Evolutionary conservation across 495 filamentous ascomycete species (phyloP), one percentile per base, ranked within the genome.

Genomic region (Aspergillus carlsbadensis): DNA sequence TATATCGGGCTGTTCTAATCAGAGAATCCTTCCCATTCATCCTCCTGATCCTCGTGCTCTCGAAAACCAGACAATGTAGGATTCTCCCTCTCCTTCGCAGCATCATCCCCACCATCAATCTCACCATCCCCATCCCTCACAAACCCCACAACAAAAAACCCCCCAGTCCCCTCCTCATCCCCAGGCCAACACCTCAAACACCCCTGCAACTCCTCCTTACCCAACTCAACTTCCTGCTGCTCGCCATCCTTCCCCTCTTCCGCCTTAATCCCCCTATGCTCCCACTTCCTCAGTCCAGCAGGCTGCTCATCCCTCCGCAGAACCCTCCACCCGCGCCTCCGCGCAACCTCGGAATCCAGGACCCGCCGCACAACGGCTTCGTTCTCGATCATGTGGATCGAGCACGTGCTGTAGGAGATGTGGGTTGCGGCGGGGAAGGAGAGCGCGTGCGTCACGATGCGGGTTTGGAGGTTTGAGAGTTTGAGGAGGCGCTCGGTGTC

Each of bases 351-450:
- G 0, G 88, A 89, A 4, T 63, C 57, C 37, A 98, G 67, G 6
- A 91, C 86, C 18, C 79, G 75, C 15, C 84, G 49, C 7, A 96
- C 91, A 0, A 97, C 94, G 21, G 78, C 66, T 67, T 98, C 94
- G 64, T 98, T 98, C 68, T 98, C 94, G 35, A 86, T 79, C 1
- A 84, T 75, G 67, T 96, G 82, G 21, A 96, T 76, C 0, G 94
- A 98, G 66, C 94, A 98, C 0, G 94, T 98, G 37, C 88, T 92
- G 66, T 98, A 98, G 0, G 88, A 89, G 36, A 98, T 87, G 62
- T 80, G 87, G 3, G 65, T 76, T 0, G 91, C 91, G n/a, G 78
- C 72, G 0, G 92, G 89, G 59, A 96, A 98, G 21, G 71, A 67
- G 69, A 98, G 84, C 0, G 94, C 93, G 66, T 95, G 91, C 51